Conservation (phyloP, 768 basidiomycete genomes). For the Lactarius indigo region DNA sequence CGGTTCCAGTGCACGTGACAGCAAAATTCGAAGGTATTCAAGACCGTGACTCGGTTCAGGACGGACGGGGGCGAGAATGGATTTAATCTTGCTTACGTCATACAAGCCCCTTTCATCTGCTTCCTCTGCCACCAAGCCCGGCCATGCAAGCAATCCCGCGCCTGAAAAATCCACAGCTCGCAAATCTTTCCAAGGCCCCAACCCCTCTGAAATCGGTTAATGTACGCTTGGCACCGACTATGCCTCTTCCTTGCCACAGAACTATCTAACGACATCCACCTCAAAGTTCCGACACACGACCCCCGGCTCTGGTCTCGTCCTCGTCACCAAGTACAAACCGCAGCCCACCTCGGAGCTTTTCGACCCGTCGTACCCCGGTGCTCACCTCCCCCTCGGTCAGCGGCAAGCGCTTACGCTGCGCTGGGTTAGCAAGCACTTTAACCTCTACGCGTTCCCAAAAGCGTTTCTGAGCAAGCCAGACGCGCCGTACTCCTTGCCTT, state of each 20-base stretch:
- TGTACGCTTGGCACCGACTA: not conserved
- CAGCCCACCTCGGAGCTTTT: not conserved
- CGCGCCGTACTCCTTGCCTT: not conserved
- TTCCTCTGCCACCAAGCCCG: no score
- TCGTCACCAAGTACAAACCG: not conserved
- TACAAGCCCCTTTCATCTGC: no score
- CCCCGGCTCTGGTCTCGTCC: slow-evolving; percentile 14
- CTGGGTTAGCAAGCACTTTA: slow-evolving; percentile 1
- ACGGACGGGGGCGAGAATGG: no score
- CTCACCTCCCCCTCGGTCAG: not conserved
- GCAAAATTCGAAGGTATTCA: no score
- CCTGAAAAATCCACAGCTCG: slow-evolving; percentile 21
- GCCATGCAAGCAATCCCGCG: no score
- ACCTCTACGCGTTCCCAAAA: slow-evolving; percentile 16
- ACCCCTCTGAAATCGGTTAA: slow-evolving; percentile 11
- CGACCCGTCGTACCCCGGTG: slow-evolving; percentile 12
- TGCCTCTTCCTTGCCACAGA: no score
- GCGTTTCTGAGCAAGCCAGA: slow-evolving; percentile 11
- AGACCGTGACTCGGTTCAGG: no score
- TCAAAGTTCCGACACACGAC: slow-evolving; percentile 16
- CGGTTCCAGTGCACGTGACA: no score
- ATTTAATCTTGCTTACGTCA: no score
- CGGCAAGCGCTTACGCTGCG: not conserved
- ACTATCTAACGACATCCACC: not conserved
- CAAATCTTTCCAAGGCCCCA: slow-evolving; percentile 4